Base-by-base conservation (phyloP, 441 rosid species). In the Daphne laureola region DNA sequence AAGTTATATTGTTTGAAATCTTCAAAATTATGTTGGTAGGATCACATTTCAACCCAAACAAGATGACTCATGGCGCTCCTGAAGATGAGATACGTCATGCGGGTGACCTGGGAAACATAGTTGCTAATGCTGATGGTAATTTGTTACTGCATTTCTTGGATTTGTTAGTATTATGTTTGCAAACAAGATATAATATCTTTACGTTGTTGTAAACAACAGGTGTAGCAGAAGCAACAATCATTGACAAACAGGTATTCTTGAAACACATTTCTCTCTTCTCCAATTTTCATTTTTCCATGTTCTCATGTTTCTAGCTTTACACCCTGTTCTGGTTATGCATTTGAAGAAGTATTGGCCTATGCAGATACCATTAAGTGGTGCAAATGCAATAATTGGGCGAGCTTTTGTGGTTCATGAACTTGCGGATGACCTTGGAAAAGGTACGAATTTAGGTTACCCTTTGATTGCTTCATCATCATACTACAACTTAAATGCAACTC, bases 31-130 rank as follows among this genome's bases (percentile, higher is more conserved):
- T 31, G 43, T 61, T 59, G 45, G 44, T 46, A 86, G 98, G 98
- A 64, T 57, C 95, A 50, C 96, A 91, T 81, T 91, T 86, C 71
- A 91, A 91, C 69, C 98, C 98, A 47, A 80, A 84, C 44, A 73
- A 62, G 0, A 31, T 73, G 91, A 86, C 87, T 52, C 98, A 91
- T 63, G 98, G 98, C 70, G 95, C 90, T 82, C 98, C 98, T 60
- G 76, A 73, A 58, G 96, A 91, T 49, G 74, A 91, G 81, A 48
- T 77, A 74, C 91, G 96, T 59, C 98, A 86, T 81, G 98, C 93
- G 87, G 98, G 98, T 50, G 98, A 91, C 96, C 93, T 91, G 96
- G 96, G 98, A 88, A 91, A 91, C 95, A 77, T 91, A 73, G 51
- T 62, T 78, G 98, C 96, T 74, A 79, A 79, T 17, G 91, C 91